Evolutionary conservation across 257 asterid genomes (phyloP), one percentile per base, ranked within the genome.

Genomic region (Plantago elongata): DNA sequence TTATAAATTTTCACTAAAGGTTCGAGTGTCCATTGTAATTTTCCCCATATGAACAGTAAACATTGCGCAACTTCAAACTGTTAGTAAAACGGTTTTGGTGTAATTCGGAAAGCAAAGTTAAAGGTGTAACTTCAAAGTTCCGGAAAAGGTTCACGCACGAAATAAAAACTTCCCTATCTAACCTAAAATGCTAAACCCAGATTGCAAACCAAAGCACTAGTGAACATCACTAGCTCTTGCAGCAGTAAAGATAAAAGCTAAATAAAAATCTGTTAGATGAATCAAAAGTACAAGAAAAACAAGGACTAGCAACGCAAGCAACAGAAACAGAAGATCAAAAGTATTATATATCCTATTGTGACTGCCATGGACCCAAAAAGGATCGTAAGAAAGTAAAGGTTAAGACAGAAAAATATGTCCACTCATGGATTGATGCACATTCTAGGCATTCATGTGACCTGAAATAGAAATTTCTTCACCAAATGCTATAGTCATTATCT

Each of bases 311-410:
- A 37, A 45, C 6, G 40, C 64, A 17, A 37, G 50, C 29, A 57
- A 46, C 50, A 11, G 54, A 57, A 40, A 30, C 63, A 40, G 52
- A 62, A 52, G 22, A 7, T 11, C 30, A 5, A 29, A 57, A 57
- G 12, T 60, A 51, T 59, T 48, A 17, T 48, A 58, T 45, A 58
- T 16, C 47, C 46, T 61, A 15, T 34, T 13, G 51, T 60, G 49
- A 48, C 51, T 46, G 8, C 3, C 40, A 34, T 34, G 4, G 40
- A 34, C 4, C 40, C 5, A 34, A 34, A 34, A 3, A 34, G 40
- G 40, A 34, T 34, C 40, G 2, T 34, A 34, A 34, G 4, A 34
- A 34, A 34, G 5, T 34, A 34, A 34, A 34, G 40, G 7, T 34
- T 34, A 1, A 34, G 40, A 3, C 5, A 34, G 4, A 7, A 34